phyloP scores from a whole-genome alignment of 257 asterid species.

The Solanum ossicruentum region DNA sequence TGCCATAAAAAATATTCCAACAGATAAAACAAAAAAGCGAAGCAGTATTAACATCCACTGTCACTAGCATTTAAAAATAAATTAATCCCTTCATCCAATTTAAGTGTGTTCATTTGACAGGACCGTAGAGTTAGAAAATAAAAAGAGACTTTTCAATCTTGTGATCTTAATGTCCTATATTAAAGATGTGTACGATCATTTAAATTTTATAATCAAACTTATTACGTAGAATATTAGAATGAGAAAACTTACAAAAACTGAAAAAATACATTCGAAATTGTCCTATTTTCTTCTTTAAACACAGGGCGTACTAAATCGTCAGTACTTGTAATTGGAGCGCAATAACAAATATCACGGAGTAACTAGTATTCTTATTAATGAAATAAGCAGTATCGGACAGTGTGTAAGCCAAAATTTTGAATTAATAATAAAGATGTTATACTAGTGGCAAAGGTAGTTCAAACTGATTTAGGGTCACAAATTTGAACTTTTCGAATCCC shows the following conservation, averaged over 20 bases:
- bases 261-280: background rate
- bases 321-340: background rate
- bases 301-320: background rate
- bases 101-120: background rate
- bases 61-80: background rate
- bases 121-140: too few species aligned
- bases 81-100: background rate
- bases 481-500: too few species aligned
- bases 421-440: too few species aligned
- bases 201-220: too few species aligned
- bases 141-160: too few species aligned
- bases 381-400: background rate
- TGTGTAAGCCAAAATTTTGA: background rate
- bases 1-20: background rate
- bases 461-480: background rate
- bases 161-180: too few species aligned
- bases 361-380: background rate
- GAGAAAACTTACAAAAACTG: background rate
- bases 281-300: background rate
- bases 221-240: too few species aligned
- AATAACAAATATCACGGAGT: background rate
- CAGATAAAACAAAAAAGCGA: background rate
- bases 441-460: background rate
- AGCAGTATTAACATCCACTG: background rate
- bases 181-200: too few species aligned